These are phyloP conservation scores for Xanthoconium stramineum DNA, from an alignment of 768 basidiomycete species.

Conservation along the genomic window DNA sequence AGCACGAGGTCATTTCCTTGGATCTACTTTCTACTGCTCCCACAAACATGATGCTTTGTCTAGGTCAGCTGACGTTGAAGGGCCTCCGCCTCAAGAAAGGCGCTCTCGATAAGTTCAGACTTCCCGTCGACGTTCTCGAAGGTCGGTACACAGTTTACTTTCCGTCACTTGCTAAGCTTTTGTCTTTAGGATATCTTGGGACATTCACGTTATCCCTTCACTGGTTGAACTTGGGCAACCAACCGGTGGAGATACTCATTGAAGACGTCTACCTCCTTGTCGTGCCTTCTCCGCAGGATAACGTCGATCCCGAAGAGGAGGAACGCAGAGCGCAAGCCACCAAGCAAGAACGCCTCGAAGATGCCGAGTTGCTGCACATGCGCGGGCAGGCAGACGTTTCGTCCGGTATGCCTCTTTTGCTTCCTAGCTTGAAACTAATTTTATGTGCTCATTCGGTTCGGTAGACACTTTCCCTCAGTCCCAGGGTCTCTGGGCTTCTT, in stretches of 20 bases:
- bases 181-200: slow-evolving; percentile 68
- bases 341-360: slow-evolving; percentile 86
- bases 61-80: slow-evolving; percentile 74
- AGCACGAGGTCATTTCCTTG: slow-evolving; percentile 58
- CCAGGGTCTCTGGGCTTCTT: slow-evolving; percentile 80
- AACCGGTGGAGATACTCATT: slow-evolving; percentile 86
- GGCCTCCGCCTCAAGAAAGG: slow-evolving; percentile 89
- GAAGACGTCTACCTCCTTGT: slow-evolving; percentile 96
- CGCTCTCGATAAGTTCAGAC: slow-evolving; percentile 89
- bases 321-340: slow-evolving; percentile 76
- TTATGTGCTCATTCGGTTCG: slow-evolving; percentile 6
- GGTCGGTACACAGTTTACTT: slow-evolving; percentile 40
- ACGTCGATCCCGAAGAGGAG: slow-evolving; percentile 78
- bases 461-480: slow-evolving; percentile 61
- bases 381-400: slow-evolving; percentile 51
- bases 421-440: neutral
- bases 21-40: neutral
- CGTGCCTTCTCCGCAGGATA: slow-evolving; percentile 69
- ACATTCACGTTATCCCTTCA: slow-evolving; percentile 83
- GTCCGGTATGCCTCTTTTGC: slow-evolving; percentile 36
- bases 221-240: slow-evolving; percentile 86
- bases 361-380: slow-evolving; percentile 80
- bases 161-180: neutral
- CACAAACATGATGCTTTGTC: slow-evolving; percentile 5
- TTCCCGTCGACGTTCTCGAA: slow-evolving; percentile 94